Base-by-base conservation (phyloP, 2,329 filamentous ascomycete species). In the Fusarium pininemorale region DNA sequence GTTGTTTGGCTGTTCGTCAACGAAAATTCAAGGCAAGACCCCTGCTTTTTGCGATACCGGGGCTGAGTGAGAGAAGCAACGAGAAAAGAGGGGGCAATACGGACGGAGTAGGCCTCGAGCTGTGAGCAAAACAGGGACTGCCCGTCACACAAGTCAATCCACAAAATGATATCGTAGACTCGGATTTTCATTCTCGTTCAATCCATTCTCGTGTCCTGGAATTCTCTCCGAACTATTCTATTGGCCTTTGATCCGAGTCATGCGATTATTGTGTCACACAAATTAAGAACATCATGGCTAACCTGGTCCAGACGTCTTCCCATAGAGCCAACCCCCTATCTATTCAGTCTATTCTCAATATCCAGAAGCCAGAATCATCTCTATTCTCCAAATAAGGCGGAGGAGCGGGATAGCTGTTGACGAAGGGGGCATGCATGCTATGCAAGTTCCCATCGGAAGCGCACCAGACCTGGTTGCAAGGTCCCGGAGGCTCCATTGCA, bases 181-280 rank as follows among this genome's bases (percentile, higher is more conserved):
- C 4, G 7, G 4, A n/a, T 14, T 8, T 8, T 7, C 20, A 55
- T 28, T 28, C 51, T n/a, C 10, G 8, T 41, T 28, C 6, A 13
- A 18, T 39, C 15, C 35, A n/a, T 13, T 30, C 15, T n/a, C 20
- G 20, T 30, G 20, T 10, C 24, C 11, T 18, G 51, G 30, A 37
- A 53, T 12, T 5, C n/a, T 18, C n/a, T 20, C 50, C 13, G 13
- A 26, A 22, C 5, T 26, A 15, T 0, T 12, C 18, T 22, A 37
- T 22, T 24, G 48, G n/a, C 1, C 0, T 1, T 35, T 8, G 30
- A 26, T 15, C 15, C n/a, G 6, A 35, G 6, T 1, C 3, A 6
- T n/a, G 16, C 30, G 16, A 53, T 12, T 1, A 20, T 32, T 32
- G 48, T 15, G 48, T 35, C 2, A 6, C 48, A 24, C 30, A 20